Base-by-base conservation (phyloP, 2,329 filamentous ascomycete species). In the Fusarium verticillioides region DNA sequence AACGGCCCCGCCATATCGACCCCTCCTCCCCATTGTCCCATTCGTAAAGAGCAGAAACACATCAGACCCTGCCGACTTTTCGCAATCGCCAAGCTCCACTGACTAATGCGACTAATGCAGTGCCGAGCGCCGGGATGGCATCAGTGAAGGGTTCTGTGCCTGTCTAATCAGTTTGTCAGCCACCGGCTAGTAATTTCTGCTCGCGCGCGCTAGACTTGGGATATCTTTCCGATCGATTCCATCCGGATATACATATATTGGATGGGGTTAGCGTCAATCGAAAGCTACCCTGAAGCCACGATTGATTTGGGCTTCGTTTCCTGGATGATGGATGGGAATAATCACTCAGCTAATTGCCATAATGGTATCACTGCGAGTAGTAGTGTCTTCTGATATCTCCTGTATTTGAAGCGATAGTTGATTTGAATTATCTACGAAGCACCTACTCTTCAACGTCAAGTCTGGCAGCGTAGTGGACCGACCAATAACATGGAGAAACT, bases 41-140 rank as follows among this genome's bases (percentile, higher is more conserved):
- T 66, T 46, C 40, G 46, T 47, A 36, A 52, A 37, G 63, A 42
- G 58, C 26, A 54, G 36, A 49, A 52, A 54, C 40, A 52, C 44
- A 52, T 40, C 23, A 66, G 64, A 67, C 46, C 40, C 53, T 66
- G 44, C 62, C 63, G 42, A 28, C 34, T 68, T 66, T 47, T 54
- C 61, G 58, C 59, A 69, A 70, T 70, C n/a, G 23, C 28, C 32
- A 65, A 42, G 42, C 52, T 57, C 66, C 40, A 65, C 52, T 69
- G 65, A 69, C 65, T 69, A 69, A 65, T 69, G 65, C 50, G 66
- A 69, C 65, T 69, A 69, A 69, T 69, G 65, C 50, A 32, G 23
- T n/a, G 19, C 36, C 42, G n/a, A 32, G 23, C 26, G 19, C 36
- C 42, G n/a, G 58, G 60, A 53, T 64, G 42, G 44, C 66, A 56